Conservation (phyloP, 225 moss, liverwort and hornwort genomes). For the Bryoerythrophyllum caledonicum region DNA sequence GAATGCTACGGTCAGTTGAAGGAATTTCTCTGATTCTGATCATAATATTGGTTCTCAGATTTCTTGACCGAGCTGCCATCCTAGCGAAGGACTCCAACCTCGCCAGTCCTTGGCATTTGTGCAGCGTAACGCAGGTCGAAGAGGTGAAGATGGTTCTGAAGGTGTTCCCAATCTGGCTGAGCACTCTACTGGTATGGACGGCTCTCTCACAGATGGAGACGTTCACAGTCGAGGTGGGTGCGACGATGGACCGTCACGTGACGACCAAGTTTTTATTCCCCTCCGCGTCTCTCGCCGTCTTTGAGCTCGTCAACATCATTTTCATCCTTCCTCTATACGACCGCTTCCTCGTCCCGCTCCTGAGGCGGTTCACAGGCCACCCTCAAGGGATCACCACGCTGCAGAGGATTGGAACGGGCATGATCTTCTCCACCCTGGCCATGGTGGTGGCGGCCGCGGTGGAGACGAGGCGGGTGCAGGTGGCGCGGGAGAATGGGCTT, state of each 20-base stretch:
- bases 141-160: constrained; percentile 81
- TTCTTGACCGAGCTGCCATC: constrained; percentile 70
- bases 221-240: constrained; percentile 68
- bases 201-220: constrained; percentile 80
- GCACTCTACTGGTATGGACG: constrained; percentile 76
- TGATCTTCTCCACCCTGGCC: constrained; percentile 56
- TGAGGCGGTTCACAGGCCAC: constrained; percentile 53
- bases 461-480: constrained; percentile 57
- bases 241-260: constrained; percentile 65
- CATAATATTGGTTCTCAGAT: constrained; percentile 27
- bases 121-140: constrained; percentile 77
- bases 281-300: constrained; percentile 72
- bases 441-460: constrained; percentile 70
- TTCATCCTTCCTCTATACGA: constrained; percentile 68
- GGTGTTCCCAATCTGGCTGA: constrained; percentile 71
- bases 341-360: constrained; percentile 52
- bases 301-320: constrained; percentile 70
- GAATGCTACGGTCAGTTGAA: not conserved
- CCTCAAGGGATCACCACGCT: constrained; percentile 70
- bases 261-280: constrained; percentile 60
- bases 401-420: constrained; percentile 74
- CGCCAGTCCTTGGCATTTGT: constrained; percentile 54
- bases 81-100: constrained; percentile 31
- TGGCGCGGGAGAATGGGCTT: constrained; percentile 55
- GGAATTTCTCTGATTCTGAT: not conserved